These are phyloP conservation scores for Alternaria tenuissima DNA, from an alignment of 2,329 filamentous ascomycete genomes.

Conservation along the genomic window DNA sequence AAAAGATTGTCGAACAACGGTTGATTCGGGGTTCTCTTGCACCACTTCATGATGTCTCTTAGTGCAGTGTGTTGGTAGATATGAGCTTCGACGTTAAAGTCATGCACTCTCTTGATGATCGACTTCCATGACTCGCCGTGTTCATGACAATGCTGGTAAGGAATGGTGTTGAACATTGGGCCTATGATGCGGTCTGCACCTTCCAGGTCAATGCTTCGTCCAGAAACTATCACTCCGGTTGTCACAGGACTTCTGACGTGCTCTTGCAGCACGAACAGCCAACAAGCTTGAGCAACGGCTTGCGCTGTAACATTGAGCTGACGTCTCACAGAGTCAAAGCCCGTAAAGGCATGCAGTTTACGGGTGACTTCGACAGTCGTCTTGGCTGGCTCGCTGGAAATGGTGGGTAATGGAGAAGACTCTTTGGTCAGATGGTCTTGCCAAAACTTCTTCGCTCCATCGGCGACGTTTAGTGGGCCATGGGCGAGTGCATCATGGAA, in stretches of 20 bases:
- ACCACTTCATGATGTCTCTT: constrained; percentile 83
- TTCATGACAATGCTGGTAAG: constrained; percentile 65
- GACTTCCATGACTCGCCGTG: constrained; percentile 64
- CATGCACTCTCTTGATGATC: constrained; percentile 71
- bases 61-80: constrained; percentile 82
- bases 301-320: constrained; percentile 78
- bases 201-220: constrained; percentile 74
- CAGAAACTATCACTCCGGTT: constrained; percentile 80
- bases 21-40: constrained; percentile 61
- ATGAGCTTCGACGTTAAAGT: constrained; percentile 72
- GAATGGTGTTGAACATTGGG: constrained; percentile 89
- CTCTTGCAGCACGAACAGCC: constrained; percentile 69
- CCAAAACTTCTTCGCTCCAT: constrained; percentile 74
- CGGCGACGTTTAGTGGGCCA: constrained; percentile 68
- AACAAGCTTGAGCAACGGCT: constrained; percentile 77
- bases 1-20: constrained; percentile 79
- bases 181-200: constrained; percentile 74
- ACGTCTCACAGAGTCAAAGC: constrained; percentile 58
- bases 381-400: constrained; percentile 26
- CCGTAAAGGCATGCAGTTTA: constrained; percentile 58
- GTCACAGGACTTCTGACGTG: constrained; percentile 60
- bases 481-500: constrained; percentile 74
- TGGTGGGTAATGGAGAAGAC: constrained; percentile 38
- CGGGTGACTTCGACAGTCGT: constrained; percentile 36
- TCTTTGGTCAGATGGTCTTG: constrained; percentile 59